A percentile compares a stretch with the other conserved stretches of the same genome.
These are phyloP conservation scores for Phalaenopsis hybrid DNA, from an alignment of 116 monocot species.

Conservation along the genomic window DNA sequence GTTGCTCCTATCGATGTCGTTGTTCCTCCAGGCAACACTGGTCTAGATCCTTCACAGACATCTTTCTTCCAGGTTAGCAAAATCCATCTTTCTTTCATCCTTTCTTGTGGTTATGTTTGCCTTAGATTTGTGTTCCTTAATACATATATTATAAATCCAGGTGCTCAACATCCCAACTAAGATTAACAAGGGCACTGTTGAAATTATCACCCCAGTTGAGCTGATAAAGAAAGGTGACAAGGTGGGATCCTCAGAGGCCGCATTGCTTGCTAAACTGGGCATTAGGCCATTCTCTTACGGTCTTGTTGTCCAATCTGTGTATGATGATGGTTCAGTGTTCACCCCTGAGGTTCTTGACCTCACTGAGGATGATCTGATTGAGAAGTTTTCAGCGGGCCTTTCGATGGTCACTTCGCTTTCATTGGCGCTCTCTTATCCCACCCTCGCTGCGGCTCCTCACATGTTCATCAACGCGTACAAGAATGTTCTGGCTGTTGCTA, in stretches of 20 bases:
- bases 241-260: conserved; percentile 69
- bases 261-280: conserved; percentile 59
- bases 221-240: conserved; percentile 66
- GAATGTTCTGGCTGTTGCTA: conserved; percentile 47
- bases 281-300: conserved; percentile 72
- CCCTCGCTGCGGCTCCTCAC: conserved; percentile 48
- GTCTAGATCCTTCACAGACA: conserved; percentile 60
- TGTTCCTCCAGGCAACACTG: conserved; percentile 66
- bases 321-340: conserved; percentile 53
- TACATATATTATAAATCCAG: conserved; percentile 8
- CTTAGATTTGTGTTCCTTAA: not conserved
- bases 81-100: not conserved
- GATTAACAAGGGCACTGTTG: conserved; percentile 72
- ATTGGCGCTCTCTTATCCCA: conserved; percentile 51
- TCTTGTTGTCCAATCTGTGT: conserved; percentile 42
- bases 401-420: conserved; percentile 56
- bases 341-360: conserved; percentile 53
- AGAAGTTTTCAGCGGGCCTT: conserved; percentile 47
- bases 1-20: conserved; percentile 65
- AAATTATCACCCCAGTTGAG: conserved; percentile 71
- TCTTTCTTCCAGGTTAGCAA: conserved; percentile 58
- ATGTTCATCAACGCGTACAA: conserved; percentile 71
- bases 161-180: conserved; percentile 68
- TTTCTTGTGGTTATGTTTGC: not conserved
- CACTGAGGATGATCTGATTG: conserved; percentile 50